Conservation (phyloP, 306 rosid species). For the Castanea sativa region DNA sequence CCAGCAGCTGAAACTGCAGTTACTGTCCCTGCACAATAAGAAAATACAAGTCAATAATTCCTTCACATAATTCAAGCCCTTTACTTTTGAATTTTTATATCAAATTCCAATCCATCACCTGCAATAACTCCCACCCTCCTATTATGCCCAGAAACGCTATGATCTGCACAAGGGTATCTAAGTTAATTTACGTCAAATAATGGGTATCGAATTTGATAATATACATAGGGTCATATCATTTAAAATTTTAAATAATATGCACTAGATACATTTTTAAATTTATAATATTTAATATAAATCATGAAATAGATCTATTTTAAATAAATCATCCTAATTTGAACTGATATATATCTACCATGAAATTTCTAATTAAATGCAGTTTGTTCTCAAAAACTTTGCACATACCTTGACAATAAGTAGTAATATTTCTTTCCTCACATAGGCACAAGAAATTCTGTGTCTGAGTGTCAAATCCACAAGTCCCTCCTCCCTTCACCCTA, state of each 20-base stretch:
- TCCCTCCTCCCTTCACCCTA: slow-evolving; percentile 72
- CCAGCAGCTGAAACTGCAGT: slow-evolving; percentile 70
- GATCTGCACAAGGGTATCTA: slow-evolving; percentile 56
- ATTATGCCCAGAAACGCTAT: slow-evolving; percentile 36
- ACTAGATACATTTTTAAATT: too few relatives aligned
- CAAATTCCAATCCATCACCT: slow-evolving; percentile 42
- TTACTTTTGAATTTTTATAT: background rate
- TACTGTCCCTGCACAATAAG: slow-evolving; percentile 54
- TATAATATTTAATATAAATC: too few relatives aligned
- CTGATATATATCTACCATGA: background rate
- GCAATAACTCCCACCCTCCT: slow-evolving; percentile 63
- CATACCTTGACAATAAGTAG: slow-evolving; percentile 78
- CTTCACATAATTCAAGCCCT: background rate
- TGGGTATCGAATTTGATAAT: too few relatives aligned
- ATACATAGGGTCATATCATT: fast-evolving
- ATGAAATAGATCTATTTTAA: too few relatives aligned
- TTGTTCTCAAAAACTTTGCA: background rate
- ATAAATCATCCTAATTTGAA: too few relatives aligned
- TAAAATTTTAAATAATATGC: too few relatives aligned
- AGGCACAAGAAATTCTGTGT: slow-evolving; percentile 63
- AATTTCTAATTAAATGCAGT: background rate
- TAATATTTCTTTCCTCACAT: slow-evolving; percentile 65
- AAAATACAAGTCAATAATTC: background rate
- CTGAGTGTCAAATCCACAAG: slow-evolving; percentile 69
- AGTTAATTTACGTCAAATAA: background rate